Conservation (phyloP, 257 asterid genomes). For the Fraxinus americana region DNA sequence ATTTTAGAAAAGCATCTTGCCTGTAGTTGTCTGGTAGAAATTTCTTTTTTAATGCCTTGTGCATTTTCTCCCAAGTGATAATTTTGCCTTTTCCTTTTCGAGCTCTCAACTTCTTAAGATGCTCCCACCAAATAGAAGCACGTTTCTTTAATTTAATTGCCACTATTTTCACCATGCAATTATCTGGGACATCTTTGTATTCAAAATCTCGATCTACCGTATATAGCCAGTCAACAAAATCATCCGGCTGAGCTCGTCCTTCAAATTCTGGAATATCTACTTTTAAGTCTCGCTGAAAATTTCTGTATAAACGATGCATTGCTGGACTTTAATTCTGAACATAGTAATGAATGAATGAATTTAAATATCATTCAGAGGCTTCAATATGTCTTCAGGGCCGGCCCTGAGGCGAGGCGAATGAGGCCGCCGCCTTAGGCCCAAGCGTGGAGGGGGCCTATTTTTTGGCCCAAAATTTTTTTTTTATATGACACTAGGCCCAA, state of each 20-base stretch:
- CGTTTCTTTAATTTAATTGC: conserved; percentile 8
- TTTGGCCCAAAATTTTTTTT: too few species aligned
- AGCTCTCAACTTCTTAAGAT: conserved; percentile 6
- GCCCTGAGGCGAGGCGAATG: too few species aligned
- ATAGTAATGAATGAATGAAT: conserved; percentile 10
- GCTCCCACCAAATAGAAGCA: conserved; percentile 16
- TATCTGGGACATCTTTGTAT: neutral
- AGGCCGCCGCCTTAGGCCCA: too few species aligned
- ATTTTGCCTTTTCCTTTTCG: neutral
- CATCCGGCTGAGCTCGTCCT: neutral
- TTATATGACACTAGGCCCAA: too few species aligned
- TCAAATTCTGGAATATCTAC: conserved; percentile 4
- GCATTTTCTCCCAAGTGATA: neutral
- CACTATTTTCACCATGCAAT: conserved; percentile 9
- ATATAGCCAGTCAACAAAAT: conserved; percentile 10
- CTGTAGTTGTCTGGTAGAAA: too few species aligned
- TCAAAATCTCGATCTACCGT: neutral
- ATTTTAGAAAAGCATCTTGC: conserved; percentile 16
- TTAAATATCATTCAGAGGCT: conserved; percentile 15
- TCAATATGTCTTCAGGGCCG: too few species aligned
- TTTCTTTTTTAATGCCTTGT: neutral
- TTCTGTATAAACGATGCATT: too few species aligned
- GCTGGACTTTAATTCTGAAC: neutral
- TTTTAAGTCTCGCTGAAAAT: too few species aligned
- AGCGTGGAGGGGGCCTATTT: too few species aligned